Evolutionary conservation across 1,139 yeast species (phyloP).

Genomic region (Candida buenavistaensis): DNA sequence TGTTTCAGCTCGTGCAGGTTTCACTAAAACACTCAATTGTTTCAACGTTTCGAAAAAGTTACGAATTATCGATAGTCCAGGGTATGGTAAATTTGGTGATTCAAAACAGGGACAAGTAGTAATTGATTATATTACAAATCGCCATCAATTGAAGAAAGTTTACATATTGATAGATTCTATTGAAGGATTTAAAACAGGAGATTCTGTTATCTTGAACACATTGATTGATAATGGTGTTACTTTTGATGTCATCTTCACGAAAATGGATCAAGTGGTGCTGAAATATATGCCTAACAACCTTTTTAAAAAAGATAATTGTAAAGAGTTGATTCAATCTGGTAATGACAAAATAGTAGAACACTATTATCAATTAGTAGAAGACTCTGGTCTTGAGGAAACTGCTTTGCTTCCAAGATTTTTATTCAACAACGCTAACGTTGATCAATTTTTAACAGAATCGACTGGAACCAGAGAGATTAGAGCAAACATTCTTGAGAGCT

Average conservation of each 20-base stretch:
- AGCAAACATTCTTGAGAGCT: slow-evolving; percentile 32
- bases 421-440: slow-evolving; percentile 35
- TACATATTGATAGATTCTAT: slow-evolving; percentile 62
- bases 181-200: slow-evolving; percentile 59
- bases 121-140: slow-evolving; percentile 54
- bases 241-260: slow-evolving; percentile 75
- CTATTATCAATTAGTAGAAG: slow-evolving; percentile 16
- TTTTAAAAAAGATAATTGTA: slow-evolving; percentile 6
- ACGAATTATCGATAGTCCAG: slow-evolving; percentile 79
- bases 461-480: slow-evolving; percentile 41
- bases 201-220: slow-evolving; percentile 50
- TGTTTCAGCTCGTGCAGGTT: slow-evolving; percentile 67
- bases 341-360: slow-evolving; percentile 26
- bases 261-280: slow-evolving; percentile 56
- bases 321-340: slow-evolving; percentile 18
- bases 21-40: slow-evolving; percentile 74
- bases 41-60: slow-evolving; percentile 65
- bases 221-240: slow-evolving; percentile 58
- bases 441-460: slow-evolving; percentile 21
- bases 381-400: slow-evolving; percentile 22
- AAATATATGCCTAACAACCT: slow-evolving; percentile 16
- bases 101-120: slow-evolving; percentile 69
- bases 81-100: slow-evolving; percentile 71
- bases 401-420: slow-evolving; percentile 32
- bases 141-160: slow-evolving; percentile 56